Evolutionary conservation across 2,329 filamentous ascomycete genomes (phyloP).

Genomic region (Davidsoniella neocaledoniae): DNA sequence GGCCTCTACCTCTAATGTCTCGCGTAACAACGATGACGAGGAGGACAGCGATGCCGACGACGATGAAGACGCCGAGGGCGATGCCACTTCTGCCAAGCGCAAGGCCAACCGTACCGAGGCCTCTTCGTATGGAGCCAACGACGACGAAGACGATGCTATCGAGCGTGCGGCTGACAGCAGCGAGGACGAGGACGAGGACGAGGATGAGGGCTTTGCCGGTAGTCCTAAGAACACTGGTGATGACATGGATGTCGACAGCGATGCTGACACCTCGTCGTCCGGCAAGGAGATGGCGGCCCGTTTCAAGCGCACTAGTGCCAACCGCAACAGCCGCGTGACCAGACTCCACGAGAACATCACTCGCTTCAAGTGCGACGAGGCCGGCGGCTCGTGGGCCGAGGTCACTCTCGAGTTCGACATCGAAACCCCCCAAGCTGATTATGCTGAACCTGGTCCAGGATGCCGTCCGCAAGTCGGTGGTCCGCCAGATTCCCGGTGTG

Average conservation of each 20-base stretch:
- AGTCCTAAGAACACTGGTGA: slow-evolving; percentile 26
- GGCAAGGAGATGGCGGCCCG: slow-evolving; percentile 7
- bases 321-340: slow-evolving; percentile 47
- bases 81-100: slow-evolving; percentile 59
- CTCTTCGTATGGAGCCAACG: slow-evolving; percentile 79
- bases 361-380: slow-evolving; percentile 64
- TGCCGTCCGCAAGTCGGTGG: slow-evolving; percentile 59
- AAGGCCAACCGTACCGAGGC: slow-evolving; percentile 63
- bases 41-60: slow-evolving; percentile 54
- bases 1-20: slow-evolving; percentile 23
- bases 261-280: slow-evolving; percentile 7
- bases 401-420: slow-evolving; percentile 73
- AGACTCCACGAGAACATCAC: slow-evolving; percentile 49
- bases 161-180: slow-evolving; percentile 41
- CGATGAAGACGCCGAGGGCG: slow-evolving; percentile 61
- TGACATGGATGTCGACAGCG: slow-evolving; percentile 22
- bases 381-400: slow-evolving; percentile 55
- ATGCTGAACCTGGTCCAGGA: slow-evolving; percentile 83
- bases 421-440: slow-evolving; percentile 69
- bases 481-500: slow-evolving; percentile 73
- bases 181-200: slow-evolving; percentile 39
- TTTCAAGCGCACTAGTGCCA: slow-evolving; percentile 14
- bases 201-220: slow-evolving; percentile 29
- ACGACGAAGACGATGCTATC: slow-evolving; percentile 74
- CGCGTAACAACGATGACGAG: slow-evolving; percentile 37